phyloP scores from a whole-genome alignment of 1,284 basidiomycete genomes.

The Termitomyces sp. region DNA sequence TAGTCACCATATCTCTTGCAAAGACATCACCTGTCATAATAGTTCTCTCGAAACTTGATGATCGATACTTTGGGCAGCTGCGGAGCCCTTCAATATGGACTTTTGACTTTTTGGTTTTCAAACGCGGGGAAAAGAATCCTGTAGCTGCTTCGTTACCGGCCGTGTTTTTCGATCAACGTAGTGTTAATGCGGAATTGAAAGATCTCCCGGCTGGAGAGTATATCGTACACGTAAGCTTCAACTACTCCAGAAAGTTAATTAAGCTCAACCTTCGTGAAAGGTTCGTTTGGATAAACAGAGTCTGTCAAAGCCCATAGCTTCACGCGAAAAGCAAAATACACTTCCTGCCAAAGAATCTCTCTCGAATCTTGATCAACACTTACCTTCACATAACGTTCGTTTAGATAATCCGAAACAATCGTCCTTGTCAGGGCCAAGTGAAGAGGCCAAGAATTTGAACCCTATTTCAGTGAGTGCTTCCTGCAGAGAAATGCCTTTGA shows the following conservation, averaged over 20 bases:
- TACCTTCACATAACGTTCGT: no score
- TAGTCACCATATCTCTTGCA: conserved; percentile 39
- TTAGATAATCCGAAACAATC: no score
- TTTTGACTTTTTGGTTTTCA: conserved; percentile 44
- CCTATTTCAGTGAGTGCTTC: background rate
- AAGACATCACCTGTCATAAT: conserved; percentile 36
- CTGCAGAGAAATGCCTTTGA: background rate
- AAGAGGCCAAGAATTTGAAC: no score
- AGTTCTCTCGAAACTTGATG: conserved; percentile 44
- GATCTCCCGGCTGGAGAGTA: conserved; percentile 44
- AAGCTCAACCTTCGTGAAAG: conserved; percentile 15
- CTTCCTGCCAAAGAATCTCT: no score
- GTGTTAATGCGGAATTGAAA: conserved; percentile 32
- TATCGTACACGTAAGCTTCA: conserved; percentile 34
- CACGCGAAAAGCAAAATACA: no score
- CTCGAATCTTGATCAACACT: no score
- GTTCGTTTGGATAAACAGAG: conserved; percentile 30
- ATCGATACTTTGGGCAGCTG: conserved; percentile 37
- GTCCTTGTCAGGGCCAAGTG: no score
- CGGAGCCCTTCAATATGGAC: conserved; percentile 30
- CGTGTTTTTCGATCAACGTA: conserved; percentile 25
- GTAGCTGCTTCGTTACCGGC: conserved; percentile 30
- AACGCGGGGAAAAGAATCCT: conserved; percentile 31
- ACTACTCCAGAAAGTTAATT: conserved; percentile 8
- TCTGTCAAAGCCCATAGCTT: background rate